Conservation (phyloP, 768 basidiomycete genomes). For the Mycena rebaudengoi region DNA sequence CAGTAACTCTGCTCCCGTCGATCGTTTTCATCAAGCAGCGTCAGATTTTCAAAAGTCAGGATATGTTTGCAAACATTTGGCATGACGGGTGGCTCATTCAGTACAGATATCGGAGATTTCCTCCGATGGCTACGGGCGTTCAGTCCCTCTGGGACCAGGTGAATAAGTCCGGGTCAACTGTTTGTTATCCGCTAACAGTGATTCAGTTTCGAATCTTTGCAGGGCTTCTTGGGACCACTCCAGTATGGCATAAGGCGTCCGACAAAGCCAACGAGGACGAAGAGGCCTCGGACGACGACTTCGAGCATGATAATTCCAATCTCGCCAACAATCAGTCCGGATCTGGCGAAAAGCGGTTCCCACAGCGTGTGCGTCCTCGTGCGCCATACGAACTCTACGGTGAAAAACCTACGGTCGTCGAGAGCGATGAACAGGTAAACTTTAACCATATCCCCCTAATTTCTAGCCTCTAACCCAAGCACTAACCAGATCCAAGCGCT, state of each 20-base stretch:
- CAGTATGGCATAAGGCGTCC: conserved; percentile 50
- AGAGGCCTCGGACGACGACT: conserved; percentile 32
- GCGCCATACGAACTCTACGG: conserved; percentile 51
- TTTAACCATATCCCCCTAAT: too few species aligned
- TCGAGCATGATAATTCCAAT: conserved; percentile 41
- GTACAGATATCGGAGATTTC: conserved; percentile 39
- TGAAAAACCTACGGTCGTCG: conserved; percentile 39
- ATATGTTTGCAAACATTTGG: too few species aligned
- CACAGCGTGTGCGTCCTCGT: conserved; percentile 38
- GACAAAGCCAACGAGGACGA: conserved; percentile 40
- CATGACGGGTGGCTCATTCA: too few species aligned
- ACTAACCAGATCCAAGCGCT: conserved; percentile 50
- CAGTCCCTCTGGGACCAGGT: conserved; percentile 73
- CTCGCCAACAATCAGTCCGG: not conserved
- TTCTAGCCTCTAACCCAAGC: too few species aligned
- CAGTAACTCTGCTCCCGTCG: conserved; percentile 56
- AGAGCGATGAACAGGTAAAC: too few species aligned
- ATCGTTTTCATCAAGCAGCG: conserved; percentile 68
- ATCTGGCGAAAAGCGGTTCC: conserved; percentile 28
- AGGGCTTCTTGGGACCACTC: conserved; percentile 63
- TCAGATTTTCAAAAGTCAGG: conserved; percentile 61
- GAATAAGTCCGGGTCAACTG: conserved; percentile 12
- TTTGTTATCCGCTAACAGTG: not conserved
- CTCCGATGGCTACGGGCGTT: conserved; percentile 45
- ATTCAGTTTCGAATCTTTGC: conserved; percentile 67